Conservation (phyloP, 2,329 filamentous ascomycete species). For the Lachnellula hyalina region DNA sequence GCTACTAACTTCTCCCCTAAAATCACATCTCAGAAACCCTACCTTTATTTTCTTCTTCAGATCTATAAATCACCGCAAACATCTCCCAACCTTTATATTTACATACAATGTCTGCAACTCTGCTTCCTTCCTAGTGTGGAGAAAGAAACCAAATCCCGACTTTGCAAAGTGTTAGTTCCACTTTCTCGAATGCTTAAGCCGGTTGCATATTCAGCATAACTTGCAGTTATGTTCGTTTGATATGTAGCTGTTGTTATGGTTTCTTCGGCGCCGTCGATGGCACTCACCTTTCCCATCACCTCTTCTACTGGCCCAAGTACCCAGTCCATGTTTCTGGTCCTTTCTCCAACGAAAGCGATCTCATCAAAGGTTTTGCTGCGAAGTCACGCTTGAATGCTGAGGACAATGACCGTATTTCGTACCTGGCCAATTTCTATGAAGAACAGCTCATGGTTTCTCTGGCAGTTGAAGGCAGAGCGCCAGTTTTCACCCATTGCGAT, state of each 20-base stretch:
- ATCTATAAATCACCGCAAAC: too few species aligned
- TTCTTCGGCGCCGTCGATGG: constrained; percentile 11
- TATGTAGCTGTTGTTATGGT: not conserved
- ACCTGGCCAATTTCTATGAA: constrained; percentile 13
- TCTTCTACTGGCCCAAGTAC: constrained; percentile 13
- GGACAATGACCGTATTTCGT: constrained; percentile 7
- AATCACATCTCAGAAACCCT: too few species aligned
- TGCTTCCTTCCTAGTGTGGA: too few species aligned
- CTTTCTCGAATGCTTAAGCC: too few species aligned
- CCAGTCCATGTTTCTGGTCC: constrained; percentile 9
- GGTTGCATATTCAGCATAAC: too few species aligned
- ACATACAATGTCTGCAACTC: too few species aligned
- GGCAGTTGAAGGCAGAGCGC: constrained; percentile 1
- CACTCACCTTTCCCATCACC: constrained; percentile 10
- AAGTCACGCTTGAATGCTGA: constrained; percentile 9
- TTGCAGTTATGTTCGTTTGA: too few species aligned
- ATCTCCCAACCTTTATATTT: too few species aligned
- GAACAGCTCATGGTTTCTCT: constrained; percentile 3
- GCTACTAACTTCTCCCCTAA: too few species aligned
- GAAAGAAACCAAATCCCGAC: too few species aligned
- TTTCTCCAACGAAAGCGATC: not conserved
- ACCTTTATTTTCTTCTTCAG: too few species aligned
- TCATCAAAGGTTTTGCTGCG: constrained; percentile 6
- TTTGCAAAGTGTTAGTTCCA: too few species aligned
- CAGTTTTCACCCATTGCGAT: constrained; percentile 16